Base-by-base conservation (phyloP, 768 basidiomycete species). In the Trametes punicea region DNA sequence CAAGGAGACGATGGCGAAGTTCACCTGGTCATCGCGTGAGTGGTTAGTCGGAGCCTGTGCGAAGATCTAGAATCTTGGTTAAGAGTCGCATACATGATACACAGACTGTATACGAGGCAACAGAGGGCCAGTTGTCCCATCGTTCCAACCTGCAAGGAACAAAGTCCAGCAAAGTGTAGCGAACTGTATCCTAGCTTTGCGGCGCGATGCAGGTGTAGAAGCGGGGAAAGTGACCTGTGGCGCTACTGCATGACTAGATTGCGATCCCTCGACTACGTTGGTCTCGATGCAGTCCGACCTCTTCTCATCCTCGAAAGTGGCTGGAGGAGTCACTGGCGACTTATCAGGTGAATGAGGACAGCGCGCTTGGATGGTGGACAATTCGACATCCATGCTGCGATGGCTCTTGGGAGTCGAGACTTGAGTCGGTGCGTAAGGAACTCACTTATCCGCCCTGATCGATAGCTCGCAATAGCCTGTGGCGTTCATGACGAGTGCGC, bases 121-220 rank as follows among this genome's bases (percentile, higher is more conserved):
- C 18, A 93, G 69, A 1, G 90, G 88, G 1, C 90, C 90, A 13
- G 81, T 81, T 0, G 83, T 78, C 11, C 83, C 85, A 67, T 90
- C 90, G 63, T 86, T 89, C 88, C 88, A 92, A 15, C 90, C 90
- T 15, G 77, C 77, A 3, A 88, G 69, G 56, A 85, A 84, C 44
- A 86, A 48, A 10, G 75, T 71, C 71, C 74, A 81, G 60, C 83
- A 87, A 31, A 84, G 69, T 0, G 83, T 67, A 16, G 70, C 61
- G 55, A 85, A 80, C 57, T 88, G 85, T 25, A 84, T 67, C 34
- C 54, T 41, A 2, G 61, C 64, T 15, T 53, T 45, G 8, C 44
- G 58, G 26, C 49, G 48, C 44, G 45, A 46, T 21, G 50, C 49
- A 44, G 62, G 56, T 36, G 60, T 39, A 33, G 41, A 33, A 10